Percentiles rank a stretch among this genome's conserved stretches.
phyloP scores from a whole-genome alignment of 2,329 filamentous ascomycete genomes.

The Furcasterigmium furcatum region DNA sequence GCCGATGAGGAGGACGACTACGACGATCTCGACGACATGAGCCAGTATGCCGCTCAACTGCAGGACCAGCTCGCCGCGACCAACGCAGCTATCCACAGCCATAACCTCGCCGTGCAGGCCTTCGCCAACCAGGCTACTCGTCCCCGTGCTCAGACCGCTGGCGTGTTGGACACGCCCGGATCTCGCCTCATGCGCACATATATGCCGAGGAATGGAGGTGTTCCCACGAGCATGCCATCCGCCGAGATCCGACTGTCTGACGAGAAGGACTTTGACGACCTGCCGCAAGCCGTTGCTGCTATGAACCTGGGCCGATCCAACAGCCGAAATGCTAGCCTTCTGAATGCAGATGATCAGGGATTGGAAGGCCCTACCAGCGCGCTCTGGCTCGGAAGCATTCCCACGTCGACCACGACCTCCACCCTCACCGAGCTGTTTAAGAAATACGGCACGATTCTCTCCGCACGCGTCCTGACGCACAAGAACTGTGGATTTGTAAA shows the following conservation, averaged over 20 bases:
- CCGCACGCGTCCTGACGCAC: slow-evolving; percentile 89
- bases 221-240: slow-evolving; percentile 73
- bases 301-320: slow-evolving; percentile 69
- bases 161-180: slow-evolving; percentile 78
- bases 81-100: slow-evolving; percentile 74
- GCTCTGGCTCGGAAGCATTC: slow-evolving; percentile 96
- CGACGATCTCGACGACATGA: slow-evolving; percentile 53
- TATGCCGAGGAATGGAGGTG: slow-evolving; percentile 67
- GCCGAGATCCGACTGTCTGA: slow-evolving; percentile 73
- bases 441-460: slow-evolving; percentile 86
- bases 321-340: slow-evolving; percentile 63
- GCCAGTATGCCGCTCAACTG: slow-evolving; percentile 56
- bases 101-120: slow-evolving; percentile 90
- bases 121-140: slow-evolving; percentile 85
- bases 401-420: slow-evolving; percentile 92
- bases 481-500: slow-evolving; percentile 99
- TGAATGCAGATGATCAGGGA: slow-evolving; percentile 72
- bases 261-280: slow-evolving; percentile 73
- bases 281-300: slow-evolving; percentile 78
- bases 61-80: slow-evolving; percentile 63
- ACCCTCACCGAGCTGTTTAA: slow-evolving; percentile 95
- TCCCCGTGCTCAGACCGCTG: slow-evolving; percentile 86
- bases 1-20: slow-evolving; percentile 84
- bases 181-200: slow-evolving; percentile 67
- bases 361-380: slow-evolving; percentile 89